These are phyloP conservation scores for Alternaria postmessia DNA, from an alignment of 2,329 filamentous ascomycete species.

Conservation along the genomic window DNA sequence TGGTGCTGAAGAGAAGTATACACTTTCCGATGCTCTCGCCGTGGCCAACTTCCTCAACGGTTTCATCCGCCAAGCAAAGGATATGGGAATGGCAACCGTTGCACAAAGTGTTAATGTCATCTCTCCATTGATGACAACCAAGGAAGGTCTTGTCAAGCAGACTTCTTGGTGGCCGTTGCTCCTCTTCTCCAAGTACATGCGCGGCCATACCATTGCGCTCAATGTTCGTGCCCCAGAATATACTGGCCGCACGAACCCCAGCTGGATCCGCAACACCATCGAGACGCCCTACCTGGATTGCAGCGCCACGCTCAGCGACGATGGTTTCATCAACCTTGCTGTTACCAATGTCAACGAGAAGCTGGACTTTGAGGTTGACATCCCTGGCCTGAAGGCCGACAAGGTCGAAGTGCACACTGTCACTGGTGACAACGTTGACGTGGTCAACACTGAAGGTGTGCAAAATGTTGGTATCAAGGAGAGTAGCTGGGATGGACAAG, in stretches of 20 bases:
- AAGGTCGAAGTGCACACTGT: conserved; percentile 70
- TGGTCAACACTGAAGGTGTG: conserved; percentile 69
- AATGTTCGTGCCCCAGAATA: conserved; percentile 72
- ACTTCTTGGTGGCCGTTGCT: conserved; percentile 78
- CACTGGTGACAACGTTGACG: conserved; percentile 63
- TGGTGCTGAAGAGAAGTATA: conserved; percentile 76
- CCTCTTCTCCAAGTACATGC: conserved; percentile 76
- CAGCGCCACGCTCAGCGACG: conserved; percentile 66
- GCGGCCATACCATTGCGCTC: conserved; percentile 71
- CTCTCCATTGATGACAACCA: conserved; percentile 75
- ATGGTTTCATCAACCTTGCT: conserved; percentile 70
- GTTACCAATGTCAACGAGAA: conserved; percentile 76
- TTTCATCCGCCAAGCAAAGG: conserved; percentile 74
- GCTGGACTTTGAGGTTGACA: conserved; percentile 64
- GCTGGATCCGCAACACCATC: conserved; percentile 70
- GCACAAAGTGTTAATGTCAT: conserved; percentile 83
- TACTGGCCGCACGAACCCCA: conserved; percentile 70
- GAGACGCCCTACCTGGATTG: conserved; percentile 77
- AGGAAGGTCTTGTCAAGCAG: conserved; percentile 71
- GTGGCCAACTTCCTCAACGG: conserved; percentile 79
- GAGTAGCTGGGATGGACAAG: conserved; percentile 69
- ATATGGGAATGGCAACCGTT: conserved; percentile 80
- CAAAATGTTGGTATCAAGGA: conserved; percentile 69
- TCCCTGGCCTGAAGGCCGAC: conserved; percentile 62
- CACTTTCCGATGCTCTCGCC: conserved; percentile 77